Base-by-base conservation (phyloP, 257 asterid species). In the Solanum peruvianum region DNA sequence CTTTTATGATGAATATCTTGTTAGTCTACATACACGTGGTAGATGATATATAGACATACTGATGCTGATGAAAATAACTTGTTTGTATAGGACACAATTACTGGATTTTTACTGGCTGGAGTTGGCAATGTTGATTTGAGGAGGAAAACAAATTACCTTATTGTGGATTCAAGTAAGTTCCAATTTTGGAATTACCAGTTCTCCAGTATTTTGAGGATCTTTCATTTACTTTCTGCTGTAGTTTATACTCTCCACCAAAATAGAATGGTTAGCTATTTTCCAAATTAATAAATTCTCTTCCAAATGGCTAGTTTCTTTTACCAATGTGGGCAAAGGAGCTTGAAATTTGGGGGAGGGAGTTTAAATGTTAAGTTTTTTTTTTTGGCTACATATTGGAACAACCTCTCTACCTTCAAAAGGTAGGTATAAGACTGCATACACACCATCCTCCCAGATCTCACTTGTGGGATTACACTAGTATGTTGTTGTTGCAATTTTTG, bases 121-220 rank as follows among this genome's bases (percentile, higher is more conserved):
- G 99, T 96, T 91, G 99, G 99, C 86, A 95, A 96, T 91, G 99
- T 96, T 86, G 99, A 96, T 91, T 86, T 93, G 91, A 95, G 99
- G 94, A 95, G 98, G 92, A 96, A 93, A 47, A 95, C 98, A 58
- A 96, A 96, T 88, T 96, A 96, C 92, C 97, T 96, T 88, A 92
- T 95, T 45, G 99, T 96, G 88, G 98, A 95, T 90, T 94, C 98
- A 86, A 96, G 99, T 96, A 96, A 86, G 96, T 49, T 41, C 29
- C 27, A 29, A 88, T 75, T 42, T 85, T 88, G 75, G 62, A 67
- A 60, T 66, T 78, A 21, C 67, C 20, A 29, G 27, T 18, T 80
- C 29, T 31, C 11, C 39, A 16, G 25, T 80, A 47, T 11, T 20
- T 80, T 18, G 67, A 80, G 67, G 58, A 80, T 47, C 67, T 18